A percentile compares a stretch with the other conserved stretches of the same genome.
These are phyloP conservation scores for Colletotrichum gigasporum DNA, from an alignment of 2,329 filamentous ascomycete genomes.

Conservation along the genomic window DNA sequence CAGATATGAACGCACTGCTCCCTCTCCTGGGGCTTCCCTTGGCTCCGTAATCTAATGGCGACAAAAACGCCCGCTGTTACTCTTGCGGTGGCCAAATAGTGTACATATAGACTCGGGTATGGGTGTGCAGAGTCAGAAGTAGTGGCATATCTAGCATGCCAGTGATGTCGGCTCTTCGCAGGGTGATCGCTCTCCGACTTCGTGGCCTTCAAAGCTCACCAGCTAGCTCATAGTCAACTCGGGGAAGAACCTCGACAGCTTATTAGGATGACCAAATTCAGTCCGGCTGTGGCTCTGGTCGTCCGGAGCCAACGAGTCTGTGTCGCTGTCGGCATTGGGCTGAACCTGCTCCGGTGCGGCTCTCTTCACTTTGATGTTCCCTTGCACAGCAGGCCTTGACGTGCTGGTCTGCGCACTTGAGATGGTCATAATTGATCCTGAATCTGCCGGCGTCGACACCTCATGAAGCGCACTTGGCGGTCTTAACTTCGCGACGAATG, in stretches of 20 bases:
- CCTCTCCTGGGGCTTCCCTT: too few species aligned
- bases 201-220: too few species aligned
- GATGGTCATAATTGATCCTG: conserved; percentile 20
- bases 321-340: conserved; percentile 23
- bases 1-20: too few species aligned
- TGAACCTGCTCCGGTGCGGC: conserved; percentile 23
- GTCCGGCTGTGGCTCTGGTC: conserved; percentile 24
- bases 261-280: conserved; percentile 33
- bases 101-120: too few species aligned
- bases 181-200: too few species aligned
- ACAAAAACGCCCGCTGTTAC: too few species aligned
- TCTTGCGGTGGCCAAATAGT: too few species aligned
- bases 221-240: conserved; percentile 32
- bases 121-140: too few species aligned
- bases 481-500: conserved; percentile 16
- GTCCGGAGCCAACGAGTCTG: conserved; percentile 25
- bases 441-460: conserved; percentile 17
- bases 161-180: not conserved
- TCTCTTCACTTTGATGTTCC: conserved; percentile 34
- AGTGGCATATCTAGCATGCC: not conserved
- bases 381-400: conserved; percentile 23
- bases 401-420: conserved; percentile 25
- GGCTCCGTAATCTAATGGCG: too few species aligned
- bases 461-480: conserved; percentile 29
- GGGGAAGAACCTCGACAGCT: conserved; percentile 33